Percentiles rank a stretch among this genome's conserved stretches.
phyloP scores from a whole-genome alignment of 805 yeast genomes.

The Metschnikowia lunata region DNA sequence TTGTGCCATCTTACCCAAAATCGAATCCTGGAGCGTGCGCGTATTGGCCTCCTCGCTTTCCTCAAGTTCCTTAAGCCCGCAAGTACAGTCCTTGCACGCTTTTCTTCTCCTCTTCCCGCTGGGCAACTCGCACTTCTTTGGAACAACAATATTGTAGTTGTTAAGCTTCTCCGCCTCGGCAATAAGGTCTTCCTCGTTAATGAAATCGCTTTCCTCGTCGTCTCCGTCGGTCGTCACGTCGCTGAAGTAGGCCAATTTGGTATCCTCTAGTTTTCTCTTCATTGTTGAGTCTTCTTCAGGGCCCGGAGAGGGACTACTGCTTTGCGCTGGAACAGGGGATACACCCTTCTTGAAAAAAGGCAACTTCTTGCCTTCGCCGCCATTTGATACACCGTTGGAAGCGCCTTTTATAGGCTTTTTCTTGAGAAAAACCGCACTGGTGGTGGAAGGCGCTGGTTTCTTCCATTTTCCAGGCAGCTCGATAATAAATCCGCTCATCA shows the following conservation, averaged over 20 bases:
- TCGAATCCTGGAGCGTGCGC: constrained; percentile 40
- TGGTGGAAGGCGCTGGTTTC: constrained; percentile 42
- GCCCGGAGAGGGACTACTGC: constrained; percentile 45
- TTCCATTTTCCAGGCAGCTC: constrained; percentile 45
- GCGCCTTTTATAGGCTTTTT: constrained; percentile 15
- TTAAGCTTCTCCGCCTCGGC: constrained; percentile 21
- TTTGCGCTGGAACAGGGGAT: constrained; percentile 19
- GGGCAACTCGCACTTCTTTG: constrained; percentile 52
- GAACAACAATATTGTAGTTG: constrained; percentile 43
- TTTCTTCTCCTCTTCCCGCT: constrained; percentile 66
- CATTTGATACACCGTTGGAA: background rate
- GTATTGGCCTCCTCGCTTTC: constrained; percentile 52
- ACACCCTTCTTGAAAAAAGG: constrained; percentile 17
- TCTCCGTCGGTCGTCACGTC: constrained; percentile 48
- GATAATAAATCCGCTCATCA: constrained; percentile 61
- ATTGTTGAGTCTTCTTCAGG: constrained; percentile 37
- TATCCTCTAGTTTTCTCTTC: constrained; percentile 41
- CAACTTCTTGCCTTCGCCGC: constrained; percentile 13
- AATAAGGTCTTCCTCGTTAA: constrained; percentile 42
- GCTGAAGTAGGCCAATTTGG: constrained; percentile 54
- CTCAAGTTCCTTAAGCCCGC: constrained; percentile 91
- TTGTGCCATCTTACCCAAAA: constrained; percentile 45
- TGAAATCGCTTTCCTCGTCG: constrained; percentile 52
- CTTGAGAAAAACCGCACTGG: constrained; percentile 29
- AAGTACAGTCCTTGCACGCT: constrained; percentile 97